phyloP scores from a whole-genome alignment of 305 asterid genomes.

The Stenogyne calaminthoides region DNA sequence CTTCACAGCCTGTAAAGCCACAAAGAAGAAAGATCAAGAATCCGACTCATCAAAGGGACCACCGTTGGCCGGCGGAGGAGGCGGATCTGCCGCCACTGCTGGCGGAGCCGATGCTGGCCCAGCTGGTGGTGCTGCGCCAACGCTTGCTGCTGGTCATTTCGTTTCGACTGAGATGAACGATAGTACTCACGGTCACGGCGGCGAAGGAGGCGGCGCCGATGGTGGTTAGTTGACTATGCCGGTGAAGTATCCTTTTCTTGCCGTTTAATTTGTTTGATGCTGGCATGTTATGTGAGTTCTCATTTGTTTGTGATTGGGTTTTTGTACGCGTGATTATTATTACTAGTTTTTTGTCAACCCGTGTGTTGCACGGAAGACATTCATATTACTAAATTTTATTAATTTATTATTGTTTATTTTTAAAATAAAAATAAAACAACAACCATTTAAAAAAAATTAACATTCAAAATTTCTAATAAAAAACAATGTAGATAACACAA shows the following conservation, averaged over 20 bases:
- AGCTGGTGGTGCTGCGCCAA: not conserved
- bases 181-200: slow-evolving; percentile 30
- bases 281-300: not conserved
- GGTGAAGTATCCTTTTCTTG: not conserved
- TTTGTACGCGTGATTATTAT: not conserved
- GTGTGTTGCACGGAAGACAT: too few relatives aligned
- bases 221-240: slow-evolving; percentile 16
- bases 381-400: too few relatives aligned
- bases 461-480: too few relatives aligned
- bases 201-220: slow-evolving; percentile 24
- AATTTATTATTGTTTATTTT: too few relatives aligned
- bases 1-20: slow-evolving; percentile 24
- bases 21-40: not conserved
- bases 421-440: too few relatives aligned
- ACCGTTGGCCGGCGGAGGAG: not conserved
- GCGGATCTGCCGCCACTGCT: slow-evolving; percentile 6
- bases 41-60: slow-evolving; percentile 11
- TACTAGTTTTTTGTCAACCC: too few relatives aligned
- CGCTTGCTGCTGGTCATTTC: slow-evolving; percentile 19
- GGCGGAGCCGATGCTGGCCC: not conserved
- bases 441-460: too few relatives aligned
- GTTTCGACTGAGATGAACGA: slow-evolving; percentile 20
- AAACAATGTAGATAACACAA: too few relatives aligned
- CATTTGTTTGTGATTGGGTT: not conserved
- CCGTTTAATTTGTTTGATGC: not conserved